Base-by-base conservation (phyloP, 176 grass and related monocot genomes). In the Lolium multiflorum region DNA sequence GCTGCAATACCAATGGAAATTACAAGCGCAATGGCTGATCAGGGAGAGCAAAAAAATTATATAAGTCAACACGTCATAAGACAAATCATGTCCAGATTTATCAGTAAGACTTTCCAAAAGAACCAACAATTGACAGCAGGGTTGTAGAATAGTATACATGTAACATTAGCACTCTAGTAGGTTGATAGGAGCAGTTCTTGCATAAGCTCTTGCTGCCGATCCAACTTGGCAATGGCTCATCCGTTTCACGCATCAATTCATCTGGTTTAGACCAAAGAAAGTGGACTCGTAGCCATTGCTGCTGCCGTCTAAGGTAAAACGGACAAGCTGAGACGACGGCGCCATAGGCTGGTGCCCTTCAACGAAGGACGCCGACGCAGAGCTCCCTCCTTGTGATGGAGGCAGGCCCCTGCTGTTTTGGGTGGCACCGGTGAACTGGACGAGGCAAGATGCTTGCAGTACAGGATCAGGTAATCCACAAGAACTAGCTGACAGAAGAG, bases 401-500 rank as follows among this genome's bases (percentile, higher is more conserved):
- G 83, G 85, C 60, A 81, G 77, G n/a, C 58, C 71, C 56, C 44
- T 6, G 20, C 35, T 88, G 71, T 82, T 88, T 80, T 91, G 86
- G 63, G 52, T 82, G 54, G 82, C 46, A 46, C 86, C 71, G 3
- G 90, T 82, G 62, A 91, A 91, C 31, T 85, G 82, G 44, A 91
- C 75, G 20, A 91, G 61, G 60, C 71, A 81, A 85, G 86, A 85
- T 71, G 82, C 63, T 85, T 88, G 90, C 7, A 81, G 82, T 88
- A 82, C 77, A 71, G 90, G 86, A 85, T 85, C 86, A 85, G 86
- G 77, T 52, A 85, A 77, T 85, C 86, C 90, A 75, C 71, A 88
- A 77, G 90, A 77, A 80, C 86, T 84, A 91, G 88, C 86, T 98
- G 96, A 98, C 96, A 98, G 96, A 98, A 96, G 96, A 96, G 91